These are phyloP conservation scores for Oxytropis ochrocephala DNA, from an alignment of 306 rosid genomes.

Conservation along the genomic window DNA sequence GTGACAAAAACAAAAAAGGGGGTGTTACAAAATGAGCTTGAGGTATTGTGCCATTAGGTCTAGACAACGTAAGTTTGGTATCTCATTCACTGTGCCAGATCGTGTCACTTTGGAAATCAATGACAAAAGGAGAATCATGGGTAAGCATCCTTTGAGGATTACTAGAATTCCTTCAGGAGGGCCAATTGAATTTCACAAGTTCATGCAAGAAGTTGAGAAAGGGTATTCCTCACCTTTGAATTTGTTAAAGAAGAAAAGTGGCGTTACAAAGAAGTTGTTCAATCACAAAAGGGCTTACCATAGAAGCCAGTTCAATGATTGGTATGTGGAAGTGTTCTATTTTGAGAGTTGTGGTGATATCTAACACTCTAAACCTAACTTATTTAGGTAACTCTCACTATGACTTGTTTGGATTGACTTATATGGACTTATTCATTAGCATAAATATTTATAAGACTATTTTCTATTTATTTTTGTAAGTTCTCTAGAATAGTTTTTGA, in stretches of 20 bases:
- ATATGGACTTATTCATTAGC: too few relatives aligned
- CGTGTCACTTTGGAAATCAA: conserved; percentile 32
- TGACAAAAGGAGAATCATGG: conserved; percentile 33
- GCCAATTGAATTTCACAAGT: conserved; percentile 25
- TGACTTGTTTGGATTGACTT: too few relatives aligned
- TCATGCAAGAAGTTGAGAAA: conserved; percentile 27
- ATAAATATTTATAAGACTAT: too few relatives aligned
- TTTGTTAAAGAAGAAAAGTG: conserved; percentile 8
- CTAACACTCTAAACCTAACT: not conserved
- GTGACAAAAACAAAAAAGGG: too few relatives aligned
- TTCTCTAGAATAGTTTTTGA: too few relatives aligned
- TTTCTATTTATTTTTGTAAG: too few relatives aligned
- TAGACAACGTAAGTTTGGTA: conserved; percentile 29
- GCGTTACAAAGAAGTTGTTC: not conserved
- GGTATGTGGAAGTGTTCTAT: conserved; percentile 31
- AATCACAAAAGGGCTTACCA: conserved; percentile 30
- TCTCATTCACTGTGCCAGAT: conserved; percentile 45
- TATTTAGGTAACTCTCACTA: not conserved
- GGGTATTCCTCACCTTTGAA: conserved; percentile 3
- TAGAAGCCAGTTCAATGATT: conserved; percentile 39
- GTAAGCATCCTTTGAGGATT: conserved; percentile 41
- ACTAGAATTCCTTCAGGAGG: conserved; percentile 39
- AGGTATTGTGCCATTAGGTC: conserved; percentile 3
- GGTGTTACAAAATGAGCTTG: not conserved
- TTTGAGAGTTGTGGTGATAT: not conserved